Evolutionary conservation across 2,329 filamentous ascomycete species (phyloP).

Genomic region (Claviceps paspali): DNA sequence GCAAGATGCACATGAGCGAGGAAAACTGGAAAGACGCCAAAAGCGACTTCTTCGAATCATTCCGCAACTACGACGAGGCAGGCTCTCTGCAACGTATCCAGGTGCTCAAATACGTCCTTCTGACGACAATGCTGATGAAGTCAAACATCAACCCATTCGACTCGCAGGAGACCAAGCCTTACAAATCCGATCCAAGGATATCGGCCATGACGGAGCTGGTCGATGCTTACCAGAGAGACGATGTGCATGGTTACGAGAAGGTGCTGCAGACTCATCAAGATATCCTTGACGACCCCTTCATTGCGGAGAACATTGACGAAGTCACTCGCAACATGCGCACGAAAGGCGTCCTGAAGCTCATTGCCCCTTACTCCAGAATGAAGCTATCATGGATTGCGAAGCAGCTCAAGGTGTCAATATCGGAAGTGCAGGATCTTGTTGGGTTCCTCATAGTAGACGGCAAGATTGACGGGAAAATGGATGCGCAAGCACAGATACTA

Average conservation of each 20-base stretch:
- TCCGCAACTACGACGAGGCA: conserved; percentile 97
- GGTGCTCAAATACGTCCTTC: conserved; percentile 88
- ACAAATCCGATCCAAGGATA: conserved; percentile 89
- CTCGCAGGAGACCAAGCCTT: conserved; percentile 96
- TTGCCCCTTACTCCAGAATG: conserved; percentile 90
- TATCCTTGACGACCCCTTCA: conserved; percentile 82
- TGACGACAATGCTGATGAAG: conserved; percentile 97
- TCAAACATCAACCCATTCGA: conserved; percentile 98
- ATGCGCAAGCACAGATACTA: conserved; percentile 74
- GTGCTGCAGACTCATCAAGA: conserved; percentile 80
- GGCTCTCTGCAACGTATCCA: conserved; percentile 92
- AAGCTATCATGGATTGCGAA: conserved; percentile 75
- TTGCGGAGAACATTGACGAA: conserved; percentile 97
- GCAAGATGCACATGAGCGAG: conserved; percentile 99
- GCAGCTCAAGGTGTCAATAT: conserved; percentile 69
- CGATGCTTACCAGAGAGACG: conserved; percentile 88
- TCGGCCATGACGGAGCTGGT: conserved; percentile 95
- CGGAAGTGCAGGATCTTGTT: conserved; percentile 90
- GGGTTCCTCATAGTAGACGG: conserved; percentile 85
- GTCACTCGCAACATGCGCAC: conserved; percentile 97
- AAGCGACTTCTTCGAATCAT: conserved; percentile 96
- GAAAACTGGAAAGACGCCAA: conserved; percentile 98
- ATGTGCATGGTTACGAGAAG: conserved; percentile 80
- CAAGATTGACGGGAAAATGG: conserved; percentile 74
- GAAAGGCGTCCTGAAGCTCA: conserved; percentile 83